Base-by-base conservation (phyloP, 257 asterid species). In the Salvia hispanica region DNA sequence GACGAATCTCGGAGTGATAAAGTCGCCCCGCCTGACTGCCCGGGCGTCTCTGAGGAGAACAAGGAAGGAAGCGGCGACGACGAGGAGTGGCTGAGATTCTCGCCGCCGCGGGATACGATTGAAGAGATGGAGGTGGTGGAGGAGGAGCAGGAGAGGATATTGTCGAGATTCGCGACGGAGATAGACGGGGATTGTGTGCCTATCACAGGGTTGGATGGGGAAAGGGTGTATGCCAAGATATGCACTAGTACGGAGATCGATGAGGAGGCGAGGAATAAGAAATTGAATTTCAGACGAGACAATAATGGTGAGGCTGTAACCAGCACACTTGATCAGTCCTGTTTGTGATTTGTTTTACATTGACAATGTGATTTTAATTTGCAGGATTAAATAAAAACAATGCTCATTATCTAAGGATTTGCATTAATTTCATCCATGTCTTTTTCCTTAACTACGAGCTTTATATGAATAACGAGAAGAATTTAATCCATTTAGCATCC, bases 151-250 rank as follows among this genome's bases (percentile, higher is more conserved):
- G 95, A 90, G 81, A 82, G 37, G 83, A 77, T 79, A 58, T 64
- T 90, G 83, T 87, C 91, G 39, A 90, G 91, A 78, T 93, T 56
- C 15, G 95, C 88, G 0, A 56, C 89, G 53, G 95, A 84, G 62
- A 90, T 93, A 36, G 92, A 88, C 0, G 99, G 99, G 55, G 96
- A 90, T 77, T 90, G 88, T 66, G 77, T 87, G 77, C 92, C 97
- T 11, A 82, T 93, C 48, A 93, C 99, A 1, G 99, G 99, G 62
- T 77, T 88, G 79, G 97, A 88, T 62, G 99, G 97, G 72, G 95
- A 90, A 75, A 85, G 97, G 80, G 95, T 88, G 73, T 93, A 90
- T 62, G 97, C 99, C 0, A 93, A 90, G 95, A 73, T 90, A 58
- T 58, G 87, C 25, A 62, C 55, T 52, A 69, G 86, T 36, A 62